phyloP scores from a whole-genome alignment of 768 basidiomycete species.

The Auricularia cornea region DNA sequence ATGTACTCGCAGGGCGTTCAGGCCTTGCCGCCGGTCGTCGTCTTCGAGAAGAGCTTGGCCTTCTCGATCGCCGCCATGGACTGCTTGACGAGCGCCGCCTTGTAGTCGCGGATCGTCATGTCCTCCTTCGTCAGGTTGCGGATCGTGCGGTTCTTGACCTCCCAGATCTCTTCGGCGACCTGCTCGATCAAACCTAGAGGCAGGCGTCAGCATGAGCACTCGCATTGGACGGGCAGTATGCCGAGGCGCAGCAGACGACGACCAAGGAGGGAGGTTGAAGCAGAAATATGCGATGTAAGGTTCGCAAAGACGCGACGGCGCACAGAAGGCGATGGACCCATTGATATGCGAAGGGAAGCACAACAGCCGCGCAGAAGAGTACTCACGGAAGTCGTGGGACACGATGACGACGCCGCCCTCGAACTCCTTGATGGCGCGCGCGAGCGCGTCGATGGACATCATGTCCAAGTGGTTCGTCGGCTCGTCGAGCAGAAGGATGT shows the following conservation, averaged over 20 bases:
- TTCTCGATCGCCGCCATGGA: constrained; percentile 82
- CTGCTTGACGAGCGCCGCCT: constrained; percentile 73
- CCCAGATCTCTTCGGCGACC: constrained; percentile 98
- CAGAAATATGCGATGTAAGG: background rate
- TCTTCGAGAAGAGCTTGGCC: constrained; percentile 88
- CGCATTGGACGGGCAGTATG: constrained; percentile 5
- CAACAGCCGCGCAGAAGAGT: background rate
- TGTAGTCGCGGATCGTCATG: constrained; percentile 90
- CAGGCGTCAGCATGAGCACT: background rate
- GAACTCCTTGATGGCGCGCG: constrained; percentile 91
- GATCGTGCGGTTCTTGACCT: constrained; percentile 91
- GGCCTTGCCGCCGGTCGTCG: constrained; percentile 58
- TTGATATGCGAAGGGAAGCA: background rate
- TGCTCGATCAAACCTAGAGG: constrained; percentile 81
- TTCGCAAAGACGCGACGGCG: background rate
- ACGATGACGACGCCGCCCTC: constrained; percentile 99
- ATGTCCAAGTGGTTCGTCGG: constrained; percentile 98
- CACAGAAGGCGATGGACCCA: background rate
- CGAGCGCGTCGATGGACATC: constrained; percentile 95
- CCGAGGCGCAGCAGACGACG: background rate
- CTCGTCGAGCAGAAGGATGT: constrained; percentile 87
- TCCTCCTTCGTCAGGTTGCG: constrained; percentile 85
- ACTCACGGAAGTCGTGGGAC: constrained; percentile 96
- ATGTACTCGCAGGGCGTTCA: constrained; percentile 16
- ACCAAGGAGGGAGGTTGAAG: background rate